Conservation (phyloP, 139 green algal genomes). For the Pleodorina starrii region DNA sequence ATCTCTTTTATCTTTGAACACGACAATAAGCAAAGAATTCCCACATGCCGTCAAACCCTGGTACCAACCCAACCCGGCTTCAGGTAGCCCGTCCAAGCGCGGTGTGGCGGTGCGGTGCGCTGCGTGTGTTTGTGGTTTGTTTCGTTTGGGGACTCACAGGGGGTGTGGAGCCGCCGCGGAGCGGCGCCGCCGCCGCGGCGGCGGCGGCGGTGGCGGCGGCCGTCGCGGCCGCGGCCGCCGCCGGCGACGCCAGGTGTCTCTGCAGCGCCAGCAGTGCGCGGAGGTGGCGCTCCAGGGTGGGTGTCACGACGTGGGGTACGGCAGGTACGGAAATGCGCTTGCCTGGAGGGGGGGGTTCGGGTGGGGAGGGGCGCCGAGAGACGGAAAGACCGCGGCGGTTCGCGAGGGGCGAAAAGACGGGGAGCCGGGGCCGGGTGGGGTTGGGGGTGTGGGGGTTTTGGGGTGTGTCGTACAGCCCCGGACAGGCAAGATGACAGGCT, state of each 20-base stretch:
- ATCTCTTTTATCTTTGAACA: too few relatives aligned
- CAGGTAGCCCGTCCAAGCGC: too few relatives aligned
- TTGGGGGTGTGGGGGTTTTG: background rate
- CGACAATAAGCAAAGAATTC: too few relatives aligned
- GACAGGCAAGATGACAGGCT: too few relatives aligned
- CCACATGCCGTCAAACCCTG: too few relatives aligned
- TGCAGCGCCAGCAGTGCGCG: conserved; percentile 60
- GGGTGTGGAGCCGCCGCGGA: background rate
- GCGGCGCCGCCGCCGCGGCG: background rate
- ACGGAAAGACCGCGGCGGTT: too few relatives aligned
- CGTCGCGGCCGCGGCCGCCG: background rate
- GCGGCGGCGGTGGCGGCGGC: background rate
- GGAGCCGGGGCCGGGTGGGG: too few relatives aligned
- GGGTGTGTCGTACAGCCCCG: background rate
- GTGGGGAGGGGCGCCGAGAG: background rate
- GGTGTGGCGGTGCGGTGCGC: too few relatives aligned
- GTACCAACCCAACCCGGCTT: too few relatives aligned
- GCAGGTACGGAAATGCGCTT: conserved; percentile 67
- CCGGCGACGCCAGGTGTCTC: conserved; percentile 28
- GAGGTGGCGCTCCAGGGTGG: conserved; percentile 55
- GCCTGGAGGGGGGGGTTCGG: conserved; percentile 41
- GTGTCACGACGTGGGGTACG: conserved; percentile 57
- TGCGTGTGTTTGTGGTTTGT: too few relatives aligned
- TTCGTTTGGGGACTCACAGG: too few relatives aligned
- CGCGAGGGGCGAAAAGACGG: too few relatives aligned